These are phyloP conservation scores for Fragilariopsis cylindrus DNA, from an alignment of 108 stramenopile genomes.

Conservation along the genomic window DNA sequence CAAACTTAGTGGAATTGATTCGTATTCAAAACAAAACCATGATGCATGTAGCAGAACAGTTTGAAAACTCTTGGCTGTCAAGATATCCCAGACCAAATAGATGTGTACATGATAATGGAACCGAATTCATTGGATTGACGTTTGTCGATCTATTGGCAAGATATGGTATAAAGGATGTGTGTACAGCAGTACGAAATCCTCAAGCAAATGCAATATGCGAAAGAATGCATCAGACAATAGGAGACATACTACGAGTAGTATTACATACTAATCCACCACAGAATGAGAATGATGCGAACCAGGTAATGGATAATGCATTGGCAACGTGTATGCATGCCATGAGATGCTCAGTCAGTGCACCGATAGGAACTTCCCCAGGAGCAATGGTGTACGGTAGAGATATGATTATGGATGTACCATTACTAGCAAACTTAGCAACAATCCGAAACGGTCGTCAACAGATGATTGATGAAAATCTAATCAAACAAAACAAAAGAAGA, in stretches of 20 bases:
- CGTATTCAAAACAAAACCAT: conserved; percentile 29
- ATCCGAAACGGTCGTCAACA: not conserved
- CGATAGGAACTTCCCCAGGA: not conserved
- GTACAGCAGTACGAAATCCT: conserved; percentile 15
- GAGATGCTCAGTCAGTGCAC: not conserved
- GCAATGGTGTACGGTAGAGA: not conserved
- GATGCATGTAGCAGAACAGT: conserved; percentile 21
- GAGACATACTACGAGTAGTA: too few relatives aligned
- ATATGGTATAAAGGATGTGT: not conserved
- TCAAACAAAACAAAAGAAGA: too few relatives aligned
- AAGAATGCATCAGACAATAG: too few relatives aligned
- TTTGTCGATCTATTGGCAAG: not conserved
- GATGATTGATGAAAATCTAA: not conserved
- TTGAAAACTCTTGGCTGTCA: conserved; percentile 28
- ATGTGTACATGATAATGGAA: conserved; percentile 35
- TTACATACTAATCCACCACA: too few relatives aligned
- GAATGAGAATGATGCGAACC: too few relatives aligned
- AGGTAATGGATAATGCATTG: too few relatives aligned
- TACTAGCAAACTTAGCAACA: not conserved
- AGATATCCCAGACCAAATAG: conserved; percentile 31
- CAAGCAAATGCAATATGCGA: conserved; percentile 28
- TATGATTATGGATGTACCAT: conserved; percentile 2
- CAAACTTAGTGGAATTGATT: conserved; percentile 37
- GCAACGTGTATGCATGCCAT: too few relatives aligned
- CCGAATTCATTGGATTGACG: conserved; percentile 32